Conservation (phyloP, 306 rosid species). For the Quercus berberidifolia region DNA sequence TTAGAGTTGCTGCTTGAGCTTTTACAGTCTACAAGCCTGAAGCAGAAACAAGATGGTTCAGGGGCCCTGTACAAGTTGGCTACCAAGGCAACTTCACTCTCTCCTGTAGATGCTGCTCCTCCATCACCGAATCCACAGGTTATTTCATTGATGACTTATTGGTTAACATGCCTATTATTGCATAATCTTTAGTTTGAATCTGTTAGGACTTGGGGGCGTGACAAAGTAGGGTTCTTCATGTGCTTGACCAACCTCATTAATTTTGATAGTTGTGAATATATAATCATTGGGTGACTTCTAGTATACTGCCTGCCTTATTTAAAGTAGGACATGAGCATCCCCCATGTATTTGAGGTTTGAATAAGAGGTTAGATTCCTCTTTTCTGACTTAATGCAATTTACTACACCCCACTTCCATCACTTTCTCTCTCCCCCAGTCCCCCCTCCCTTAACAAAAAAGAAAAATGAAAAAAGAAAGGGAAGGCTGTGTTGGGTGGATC, state of each 20-base stretch:
- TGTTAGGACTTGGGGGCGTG: background rate
- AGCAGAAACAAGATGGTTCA: slow-evolving; percentile 93
- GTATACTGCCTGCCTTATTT: no score
- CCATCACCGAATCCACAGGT: slow-evolving; percentile 94
- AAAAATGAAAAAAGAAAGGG: no score
- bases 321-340: no score
- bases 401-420: no score
- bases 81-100: slow-evolving; percentile 66
- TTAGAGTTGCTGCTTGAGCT: slow-evolving; percentile 87
- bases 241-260: background rate
- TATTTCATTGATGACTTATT: background rate
- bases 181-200: background rate
- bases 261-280: background rate
- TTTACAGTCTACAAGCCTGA: slow-evolving; percentile 61
- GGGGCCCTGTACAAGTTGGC: slow-evolving; percentile 86
- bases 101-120: slow-evolving; percentile 93
- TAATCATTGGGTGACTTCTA: no score
- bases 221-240: background rate
- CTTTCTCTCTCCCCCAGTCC: no score
- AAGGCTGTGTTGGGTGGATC: no score
- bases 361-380: no score
- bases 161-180: background rate
- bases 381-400: no score
- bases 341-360: no score
- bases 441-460: background rate